Conservation (phyloP, 2,329 filamentous ascomycete species). For the Fusarium miscanthi region DNA sequence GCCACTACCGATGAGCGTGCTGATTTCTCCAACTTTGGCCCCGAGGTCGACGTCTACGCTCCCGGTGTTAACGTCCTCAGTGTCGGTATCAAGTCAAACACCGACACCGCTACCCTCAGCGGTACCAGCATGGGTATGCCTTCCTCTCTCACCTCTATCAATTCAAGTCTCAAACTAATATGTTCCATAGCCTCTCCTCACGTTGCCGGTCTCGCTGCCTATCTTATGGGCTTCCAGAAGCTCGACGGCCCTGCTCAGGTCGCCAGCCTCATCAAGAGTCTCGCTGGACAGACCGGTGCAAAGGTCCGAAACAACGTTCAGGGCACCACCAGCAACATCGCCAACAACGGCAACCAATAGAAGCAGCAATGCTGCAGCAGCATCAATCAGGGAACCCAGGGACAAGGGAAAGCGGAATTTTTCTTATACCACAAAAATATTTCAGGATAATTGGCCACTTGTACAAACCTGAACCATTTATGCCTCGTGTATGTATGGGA, state of each 20-base stretch:
- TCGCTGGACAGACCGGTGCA: constrained; percentile 61
- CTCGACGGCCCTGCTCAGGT: constrained; percentile 55
- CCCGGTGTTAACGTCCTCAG: constrained; percentile 66
- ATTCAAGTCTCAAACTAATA: constrained; percentile 24
- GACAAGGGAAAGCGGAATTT: constrained; percentile 30
- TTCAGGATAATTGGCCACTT: constrained; percentile 42
- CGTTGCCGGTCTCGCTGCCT: constrained; percentile 74
- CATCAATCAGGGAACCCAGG: constrained; percentile 8
- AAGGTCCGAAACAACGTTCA: constrained; percentile 54
- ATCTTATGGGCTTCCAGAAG: constrained; percentile 69
- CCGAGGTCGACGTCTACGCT: constrained; percentile 64
- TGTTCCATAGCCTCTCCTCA: constrained; percentile 66
- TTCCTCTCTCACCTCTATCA: neutral
- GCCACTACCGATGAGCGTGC: constrained; percentile 60
- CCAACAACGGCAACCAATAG: constrained; percentile 64
- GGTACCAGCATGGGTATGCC: constrained; percentile 68
- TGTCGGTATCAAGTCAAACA: constrained; percentile 63
- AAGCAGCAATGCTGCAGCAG: constrained; percentile 10
- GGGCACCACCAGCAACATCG: constrained; percentile 64
- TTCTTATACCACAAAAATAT: constrained; percentile 30
- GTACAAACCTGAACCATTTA: constrained; percentile 36
- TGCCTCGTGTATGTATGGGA: constrained; percentile 37
- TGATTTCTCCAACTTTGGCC: constrained; percentile 69
- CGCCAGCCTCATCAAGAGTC: constrained; percentile 62
- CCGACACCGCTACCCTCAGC: constrained; percentile 57